Evolutionary conservation across 2,329 filamentous ascomycete species (phyloP).

Genomic region (Curvularia sp.): DNA sequence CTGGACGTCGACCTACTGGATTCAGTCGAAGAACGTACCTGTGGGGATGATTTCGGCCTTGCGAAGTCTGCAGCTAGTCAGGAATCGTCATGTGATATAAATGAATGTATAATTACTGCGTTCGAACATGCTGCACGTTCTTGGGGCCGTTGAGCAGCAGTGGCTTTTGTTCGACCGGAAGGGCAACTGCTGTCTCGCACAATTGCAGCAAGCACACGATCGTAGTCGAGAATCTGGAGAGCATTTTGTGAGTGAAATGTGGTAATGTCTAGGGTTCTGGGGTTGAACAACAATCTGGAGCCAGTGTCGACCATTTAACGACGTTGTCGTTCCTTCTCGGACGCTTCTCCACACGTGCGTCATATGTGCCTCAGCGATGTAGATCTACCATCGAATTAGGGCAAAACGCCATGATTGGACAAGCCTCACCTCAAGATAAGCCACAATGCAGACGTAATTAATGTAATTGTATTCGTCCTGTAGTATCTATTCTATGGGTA

Average conservation of each 20-base stretch:
- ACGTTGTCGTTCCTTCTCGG: constrained; percentile 14
- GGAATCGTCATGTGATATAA: not conserved
- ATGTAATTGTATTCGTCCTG: constrained; percentile 13
- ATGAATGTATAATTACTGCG: constrained; percentile 30
- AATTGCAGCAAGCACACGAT: constrained; percentile 31
- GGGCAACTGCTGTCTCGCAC: constrained; percentile 21
- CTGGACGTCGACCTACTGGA: not conserved
- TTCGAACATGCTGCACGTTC: constrained; percentile 36
- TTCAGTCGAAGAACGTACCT: constrained; percentile 28
- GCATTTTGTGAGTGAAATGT: constrained; percentile 25
- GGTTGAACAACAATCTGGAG: not conserved
- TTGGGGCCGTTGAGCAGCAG: constrained; percentile 23
- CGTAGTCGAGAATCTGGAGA: constrained; percentile 12
- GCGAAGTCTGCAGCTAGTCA: constrained; percentile 39
- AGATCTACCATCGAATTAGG: constrained; percentile 27
- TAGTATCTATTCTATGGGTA: constrained; percentile 13
- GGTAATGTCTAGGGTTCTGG: not conserved
- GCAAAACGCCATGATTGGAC: constrained; percentile 20
- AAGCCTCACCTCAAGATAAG: constrained; percentile 9
- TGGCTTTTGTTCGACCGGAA: constrained; percentile 42
- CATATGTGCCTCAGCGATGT: constrained; percentile 36
- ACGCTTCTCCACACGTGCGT: constrained; percentile 27
- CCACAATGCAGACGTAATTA: constrained; percentile 8
- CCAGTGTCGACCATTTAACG: not conserved
- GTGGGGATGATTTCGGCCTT: constrained; percentile 53